Evolutionary conservation across 345 rosid genomes (phyloP).

Genomic region (Diplotaxis tenuifolia): DNA sequence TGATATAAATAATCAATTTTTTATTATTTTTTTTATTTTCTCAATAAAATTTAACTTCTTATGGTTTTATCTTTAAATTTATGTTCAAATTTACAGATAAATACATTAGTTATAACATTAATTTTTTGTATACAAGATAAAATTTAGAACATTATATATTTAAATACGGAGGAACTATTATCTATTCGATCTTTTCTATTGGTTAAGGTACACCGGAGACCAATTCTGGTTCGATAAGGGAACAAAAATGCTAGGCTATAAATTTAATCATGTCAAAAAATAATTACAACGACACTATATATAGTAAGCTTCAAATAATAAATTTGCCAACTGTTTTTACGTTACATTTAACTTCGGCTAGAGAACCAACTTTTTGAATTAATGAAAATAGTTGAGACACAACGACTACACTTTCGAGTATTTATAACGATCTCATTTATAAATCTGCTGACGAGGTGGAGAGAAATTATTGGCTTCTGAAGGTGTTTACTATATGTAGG

Average conservation of each 20-base stretch:
- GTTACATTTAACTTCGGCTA: background rate
- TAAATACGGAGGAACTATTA: no score
- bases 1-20: no score
- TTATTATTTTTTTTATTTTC: no score
- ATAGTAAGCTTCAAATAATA: background rate
- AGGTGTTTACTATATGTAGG: background rate
- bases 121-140: no score
- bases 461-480: background rate
- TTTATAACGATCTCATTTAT: slow-evolving; percentile 19
- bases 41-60: no score
- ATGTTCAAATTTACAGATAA: no score
- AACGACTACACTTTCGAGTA: slow-evolving; percentile 11
- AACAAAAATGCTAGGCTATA: background rate
- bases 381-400: slow-evolving; percentile 6
- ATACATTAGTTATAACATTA: no score
- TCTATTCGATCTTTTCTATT: no score
- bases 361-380: background rate
- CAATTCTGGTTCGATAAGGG: background rate
- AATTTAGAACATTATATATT: no score
- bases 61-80: no score
- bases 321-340: background rate
- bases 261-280: background rate
- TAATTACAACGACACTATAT: background rate
- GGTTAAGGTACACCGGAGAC: no score
- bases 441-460: background rate